Base-by-base conservation (phyloP, 805 yeast species). In the Candida bentonensis region DNA sequence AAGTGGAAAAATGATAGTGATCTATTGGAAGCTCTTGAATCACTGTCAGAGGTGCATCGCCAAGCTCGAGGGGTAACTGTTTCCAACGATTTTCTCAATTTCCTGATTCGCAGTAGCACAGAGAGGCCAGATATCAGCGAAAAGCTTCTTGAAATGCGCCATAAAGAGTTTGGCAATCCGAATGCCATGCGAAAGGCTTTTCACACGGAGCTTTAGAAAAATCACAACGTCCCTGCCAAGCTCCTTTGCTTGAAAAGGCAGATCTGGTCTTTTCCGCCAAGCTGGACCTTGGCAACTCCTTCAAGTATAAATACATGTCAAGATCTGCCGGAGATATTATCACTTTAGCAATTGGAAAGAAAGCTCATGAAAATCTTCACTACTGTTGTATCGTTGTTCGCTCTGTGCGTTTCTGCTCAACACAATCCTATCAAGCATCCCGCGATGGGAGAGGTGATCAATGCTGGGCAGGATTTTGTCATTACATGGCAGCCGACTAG, bases 401-500 rank as follows among this genome's bases (percentile, higher is more conserved):
- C n/a, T n/a, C n/a, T n/a, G 11, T 11, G 7, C 20, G 36, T 17
- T 11, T 30, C 5, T 30, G 36, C 36, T 9, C 36, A 44, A 36
- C 45, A 46, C 34, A 54, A 54, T 28, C 49, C 57, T n/a, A 48
- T 60, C 43, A 39, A 42, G 23, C 40, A 30, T 27, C 63, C 63
- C 9, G 49, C 47, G 25, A 46, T 41, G 36, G 61, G 61, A 9
- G 49, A 54, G 22, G 50, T 44, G 9, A 47, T 56, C 41, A 56
- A 55, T 39, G 64, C 62, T 20, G 56, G 56, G 39, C 47, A 45
- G 26, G 43, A 45, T 15, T 45, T 51, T 47, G 46, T 48, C 44
- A 47, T 61, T 36, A 57, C 53, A 34, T 61, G 65, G 65, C 44
- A 30, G 13, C 54, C 58, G 7, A 42, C 53, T n/a, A 49, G 58